Percentiles rank a stretch among this genome's conserved stretches.
Conservation (phyloP, 352 stramenopile species). For the Achlya hypogyna region DNA sequence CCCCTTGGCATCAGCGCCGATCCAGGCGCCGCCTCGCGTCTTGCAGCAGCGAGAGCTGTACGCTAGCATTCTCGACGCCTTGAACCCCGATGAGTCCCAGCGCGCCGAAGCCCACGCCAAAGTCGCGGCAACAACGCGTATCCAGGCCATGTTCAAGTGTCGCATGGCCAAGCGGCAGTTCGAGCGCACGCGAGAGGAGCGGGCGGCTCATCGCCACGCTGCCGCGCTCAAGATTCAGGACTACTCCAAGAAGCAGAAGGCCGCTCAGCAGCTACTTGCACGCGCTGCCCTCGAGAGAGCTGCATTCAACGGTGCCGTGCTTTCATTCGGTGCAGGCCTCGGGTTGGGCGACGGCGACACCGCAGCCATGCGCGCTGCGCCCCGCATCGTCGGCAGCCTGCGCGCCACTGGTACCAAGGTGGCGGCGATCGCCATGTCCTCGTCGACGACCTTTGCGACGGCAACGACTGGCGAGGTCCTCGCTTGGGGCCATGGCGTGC, state of each 20-base stretch:
- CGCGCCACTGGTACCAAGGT: constrained; percentile 33
- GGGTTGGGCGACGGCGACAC: constrained; percentile 18
- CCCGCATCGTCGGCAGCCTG: constrained; percentile 40
- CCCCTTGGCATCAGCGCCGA: not conserved
- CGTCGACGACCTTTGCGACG: not conserved
- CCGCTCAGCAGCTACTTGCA: constrained; percentile 40
- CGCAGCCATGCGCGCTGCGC: not conserved
- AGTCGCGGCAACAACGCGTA: constrained; percentile 34
- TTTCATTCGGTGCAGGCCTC: constrained; percentile 35
- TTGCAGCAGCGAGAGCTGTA: constrained; percentile 38
- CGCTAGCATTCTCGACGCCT: constrained; percentile 31
- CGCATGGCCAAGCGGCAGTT: constrained; percentile 31
- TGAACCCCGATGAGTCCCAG: constrained; percentile 43
- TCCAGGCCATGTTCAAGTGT: constrained; percentile 59
- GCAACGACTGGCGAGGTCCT: constrained; percentile 4
- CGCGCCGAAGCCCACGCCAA: constrained; percentile 26
- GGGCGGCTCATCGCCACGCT: constrained; percentile 32
- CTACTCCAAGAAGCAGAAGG: constrained; percentile 40
- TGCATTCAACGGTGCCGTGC: constrained; percentile 48
- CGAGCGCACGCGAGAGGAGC: constrained; percentile 23
- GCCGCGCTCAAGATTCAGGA: constrained; percentile 40
- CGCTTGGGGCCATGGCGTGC: not conserved
- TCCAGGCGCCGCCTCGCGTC: no score
- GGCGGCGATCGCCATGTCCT: constrained; percentile 24
- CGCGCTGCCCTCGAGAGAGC: constrained; percentile 40